phyloP scores from a whole-genome alignment of 306 rosid species.

The Casuarina equisetifolia region DNA sequence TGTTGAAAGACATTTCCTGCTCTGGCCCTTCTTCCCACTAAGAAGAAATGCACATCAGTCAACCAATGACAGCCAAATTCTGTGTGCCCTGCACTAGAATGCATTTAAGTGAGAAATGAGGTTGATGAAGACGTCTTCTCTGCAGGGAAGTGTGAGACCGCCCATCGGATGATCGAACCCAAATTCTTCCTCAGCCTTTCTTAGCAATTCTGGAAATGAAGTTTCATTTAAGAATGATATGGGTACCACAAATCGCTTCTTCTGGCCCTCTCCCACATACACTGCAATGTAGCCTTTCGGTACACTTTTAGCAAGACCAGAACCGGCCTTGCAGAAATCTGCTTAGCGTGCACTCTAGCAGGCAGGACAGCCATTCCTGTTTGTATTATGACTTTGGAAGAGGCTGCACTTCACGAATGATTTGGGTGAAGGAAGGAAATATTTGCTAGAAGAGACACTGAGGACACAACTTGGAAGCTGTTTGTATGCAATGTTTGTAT shows the following conservation, averaged over 20 bases:
- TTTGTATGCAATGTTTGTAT: background rate
- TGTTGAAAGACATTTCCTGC: background rate
- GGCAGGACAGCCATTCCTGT: slow-evolving; percentile 36
- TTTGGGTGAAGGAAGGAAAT: background rate
- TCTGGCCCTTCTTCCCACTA: background rate
- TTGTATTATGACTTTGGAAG: slow-evolving; percentile 14
- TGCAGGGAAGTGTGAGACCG: slow-evolving; percentile 53
- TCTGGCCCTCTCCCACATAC: slow-evolving; percentile 49
- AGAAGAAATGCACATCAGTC: background rate
- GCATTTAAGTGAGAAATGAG: slow-evolving; percentile 30
- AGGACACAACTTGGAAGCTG: slow-evolving; percentile 21
- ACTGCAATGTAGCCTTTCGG: slow-evolving; percentile 51
- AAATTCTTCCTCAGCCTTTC: slow-evolving; percentile 48
- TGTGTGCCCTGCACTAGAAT: background rate
- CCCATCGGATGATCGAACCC: slow-evolving; percentile 54
- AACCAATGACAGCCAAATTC: too few relatives aligned
- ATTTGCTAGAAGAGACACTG: background rate
- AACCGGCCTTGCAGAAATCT: slow-evolving; percentile 5
- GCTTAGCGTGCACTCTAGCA: slow-evolving; percentile 21
- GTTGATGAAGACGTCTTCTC: slow-evolving; percentile 37
- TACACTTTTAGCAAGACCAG: slow-evolving; percentile 24
- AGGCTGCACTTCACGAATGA: background rate
- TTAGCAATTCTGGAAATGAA: slow-evolving; percentile 38
- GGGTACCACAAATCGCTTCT: slow-evolving; percentile 45
- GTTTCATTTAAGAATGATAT: slow-evolving; percentile 39